Percentiles rank a stretch among this genome's conserved stretches.
Conservation (phyloP, 2,329 filamentous ascomycete species). For the Atkinsonella hypoxylon region DNA sequence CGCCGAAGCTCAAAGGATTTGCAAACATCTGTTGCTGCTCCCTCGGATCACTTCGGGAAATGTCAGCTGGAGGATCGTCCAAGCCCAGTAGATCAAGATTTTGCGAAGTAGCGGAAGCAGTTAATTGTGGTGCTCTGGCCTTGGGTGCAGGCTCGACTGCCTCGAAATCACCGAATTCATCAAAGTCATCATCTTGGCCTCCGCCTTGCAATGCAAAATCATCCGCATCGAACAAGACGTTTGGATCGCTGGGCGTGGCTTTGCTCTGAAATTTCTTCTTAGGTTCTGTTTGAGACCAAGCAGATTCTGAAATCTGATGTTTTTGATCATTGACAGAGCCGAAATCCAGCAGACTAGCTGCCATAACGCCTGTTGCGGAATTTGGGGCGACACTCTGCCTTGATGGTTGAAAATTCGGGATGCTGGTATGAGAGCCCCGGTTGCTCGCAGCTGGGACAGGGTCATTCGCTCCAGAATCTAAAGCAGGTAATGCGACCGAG, state of each 20-base stretch:
- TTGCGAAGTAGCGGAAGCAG: not conserved
- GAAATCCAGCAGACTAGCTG: not conserved
- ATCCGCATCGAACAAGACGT: slow-evolving; percentile 56
- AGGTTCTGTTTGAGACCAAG: slow-evolving; percentile 7
- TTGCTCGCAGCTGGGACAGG: not conserved
- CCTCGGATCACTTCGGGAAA: not conserved
- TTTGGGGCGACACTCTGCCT: not conserved
- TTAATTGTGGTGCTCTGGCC: not conserved
- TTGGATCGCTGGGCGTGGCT: slow-evolving; percentile 25
- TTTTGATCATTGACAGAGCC: not conserved
- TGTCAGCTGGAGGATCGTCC: slow-evolving; percentile 17
- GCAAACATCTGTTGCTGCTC: slow-evolving; percentile 1
- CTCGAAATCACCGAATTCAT: slow-evolving; percentile 50
- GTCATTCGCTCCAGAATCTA: not conserved
- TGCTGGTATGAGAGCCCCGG: not conserved
- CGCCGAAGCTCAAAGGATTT: slow-evolving; percentile 16
- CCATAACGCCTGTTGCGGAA: not conserved
- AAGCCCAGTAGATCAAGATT: slow-evolving; percentile 29
- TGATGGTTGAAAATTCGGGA: not conserved
- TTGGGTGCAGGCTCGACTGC: slow-evolving; percentile 20
- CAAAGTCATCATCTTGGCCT: slow-evolving; percentile 31
- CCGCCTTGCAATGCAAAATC: slow-evolving; percentile 33
- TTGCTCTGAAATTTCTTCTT: slow-evolving; percentile 14
- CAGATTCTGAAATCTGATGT: slow-evolving; percentile 9
- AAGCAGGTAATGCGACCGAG: not conserved